Evolutionary conservation across 768 basidiomycete species (phyloP), one percentile per base, ranked within the genome.

Genomic region (Tubosaeta sp.): DNA sequence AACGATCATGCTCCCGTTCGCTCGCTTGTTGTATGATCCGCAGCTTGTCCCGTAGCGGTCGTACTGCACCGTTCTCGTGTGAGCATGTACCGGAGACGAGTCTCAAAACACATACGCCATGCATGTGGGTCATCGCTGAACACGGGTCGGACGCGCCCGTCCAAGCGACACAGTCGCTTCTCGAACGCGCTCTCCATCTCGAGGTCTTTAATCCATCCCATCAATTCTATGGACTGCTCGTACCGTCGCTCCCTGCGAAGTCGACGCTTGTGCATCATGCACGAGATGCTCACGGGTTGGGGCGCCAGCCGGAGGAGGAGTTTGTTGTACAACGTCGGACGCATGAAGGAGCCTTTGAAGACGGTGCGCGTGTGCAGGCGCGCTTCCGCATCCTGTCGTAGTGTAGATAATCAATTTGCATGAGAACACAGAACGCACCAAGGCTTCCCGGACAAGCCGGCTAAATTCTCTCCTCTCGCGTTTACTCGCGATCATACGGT

Each of bases 241-340:
- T 75, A 56, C 5, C 88, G 76, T 31, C 70, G 66, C 6, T 73
- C 81, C 1, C 76, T 70, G 4, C 70, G 69, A 9, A 61, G 54
- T 14, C 76, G 69, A 2, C 85, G 72, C 14, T 70, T 67, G 36
- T 70, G 63, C 30, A 94, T 88, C 73, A 93, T 90, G 64, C 79
- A 77, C 2, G 79, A 75, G 40, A 93, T 78, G n/a, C 77, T 73
- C 5, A 69, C 58, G 0, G 94, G 94, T 55, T 95, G 91, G 1
- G 89, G 90, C 35, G 77, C 81, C 58, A 96, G 71, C 0, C 89
- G 81, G 0, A 91, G 91, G 13, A 96, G 76, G 1, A 91, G 89
- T 0, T 70, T 74, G 62, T 91, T 81, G 67, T 69, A 80, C 8
- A 79, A 46, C 0, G 84, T 75, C 0, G 90, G 78, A 11, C 80